Percentiles rank a stretch among this genome's conserved stretches.
Evolutionary conservation across 176 grass and related monocot genomes (phyloP).

Genomic region (Cenchrus fungigraminus): DNA sequence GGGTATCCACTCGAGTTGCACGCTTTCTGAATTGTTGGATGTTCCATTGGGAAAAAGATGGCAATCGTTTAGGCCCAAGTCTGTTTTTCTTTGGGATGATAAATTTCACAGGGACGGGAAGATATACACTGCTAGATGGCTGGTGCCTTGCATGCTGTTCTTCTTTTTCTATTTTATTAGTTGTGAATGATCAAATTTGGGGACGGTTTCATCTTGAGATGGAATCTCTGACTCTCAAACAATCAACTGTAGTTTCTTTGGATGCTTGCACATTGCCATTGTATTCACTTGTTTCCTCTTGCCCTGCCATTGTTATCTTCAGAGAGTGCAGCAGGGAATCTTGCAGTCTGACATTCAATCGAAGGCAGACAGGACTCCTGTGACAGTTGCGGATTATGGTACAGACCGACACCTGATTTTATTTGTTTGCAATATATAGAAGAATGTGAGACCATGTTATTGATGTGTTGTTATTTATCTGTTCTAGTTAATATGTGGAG

Average conservation of each 20-base stretch:
- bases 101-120: background rate
- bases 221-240: background rate
- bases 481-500: background rate
- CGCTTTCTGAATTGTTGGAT: background rate
- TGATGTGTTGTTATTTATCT: background rate
- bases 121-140: background rate
- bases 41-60: background rate
- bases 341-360: conserved; percentile 83
- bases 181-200: background rate
- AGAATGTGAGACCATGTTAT: background rate
- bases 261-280: background rate
- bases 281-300: conserved; percentile 23
- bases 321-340: conserved; percentile 76
- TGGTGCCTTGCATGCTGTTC: background rate
- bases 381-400: conserved; percentile 97
- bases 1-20: conserved; percentile 2
- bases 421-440: background rate
- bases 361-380: conserved; percentile 81
- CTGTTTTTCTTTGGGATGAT: background rate
- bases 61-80: background rate
- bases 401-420: conserved; percentile 1
- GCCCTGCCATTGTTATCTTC: background rate
- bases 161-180: background rate
- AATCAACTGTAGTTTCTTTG: background rate
- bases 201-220: background rate